Evolutionary conservation across 2,329 filamentous ascomycete species (phyloP), one percentile per base, ranked within the genome.

Genomic region (Metarhizium guizhouense): DNA sequence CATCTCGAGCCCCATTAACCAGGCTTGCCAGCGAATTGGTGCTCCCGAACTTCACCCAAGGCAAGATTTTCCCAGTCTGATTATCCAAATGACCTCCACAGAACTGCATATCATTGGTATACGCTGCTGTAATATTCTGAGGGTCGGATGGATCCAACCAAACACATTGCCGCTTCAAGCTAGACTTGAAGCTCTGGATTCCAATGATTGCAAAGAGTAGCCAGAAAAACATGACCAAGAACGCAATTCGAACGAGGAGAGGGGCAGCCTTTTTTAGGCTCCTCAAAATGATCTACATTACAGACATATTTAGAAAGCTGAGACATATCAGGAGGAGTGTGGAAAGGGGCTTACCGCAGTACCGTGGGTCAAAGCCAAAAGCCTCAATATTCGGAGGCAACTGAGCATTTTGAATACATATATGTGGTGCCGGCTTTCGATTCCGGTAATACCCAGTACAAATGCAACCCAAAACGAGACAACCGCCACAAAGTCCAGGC

Each of bases 171-270:
- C 89, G 86, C 61, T 82, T 83, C 29, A 93, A 72, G 68, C 88
- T 93, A 8, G 87, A 86, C 71, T 93, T 93, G 75, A 99, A 99
- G 71, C 89, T 96, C 69, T 99, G 95, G 25, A 99, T 88, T 6
- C 94, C 95, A 57, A 99, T 86, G 59, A 99, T 96, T 42, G 91
- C 94, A 73, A 99, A 99, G 11, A 97, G 75, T 47, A 99, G 80
- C 94, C 94, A 99, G 72, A 99, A 99, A 73, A 99, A 99, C 14
- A 88, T 82, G 61, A 99, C 91, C 25, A 99, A 77, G 67, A 99
- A 96, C 1, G 90, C 92, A 36, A 99, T 92, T 59, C 96, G 90
- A 30, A 96, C 83, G 29, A 99, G 82, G 40, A 96, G 77, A 2
- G 95, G 94, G 0, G 93, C 90, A 2, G 94, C 92, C 68, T 96